Conservation (phyloP, 495 filamentous ascomycete species). For the Barbatosphaeria neglecta region DNA sequence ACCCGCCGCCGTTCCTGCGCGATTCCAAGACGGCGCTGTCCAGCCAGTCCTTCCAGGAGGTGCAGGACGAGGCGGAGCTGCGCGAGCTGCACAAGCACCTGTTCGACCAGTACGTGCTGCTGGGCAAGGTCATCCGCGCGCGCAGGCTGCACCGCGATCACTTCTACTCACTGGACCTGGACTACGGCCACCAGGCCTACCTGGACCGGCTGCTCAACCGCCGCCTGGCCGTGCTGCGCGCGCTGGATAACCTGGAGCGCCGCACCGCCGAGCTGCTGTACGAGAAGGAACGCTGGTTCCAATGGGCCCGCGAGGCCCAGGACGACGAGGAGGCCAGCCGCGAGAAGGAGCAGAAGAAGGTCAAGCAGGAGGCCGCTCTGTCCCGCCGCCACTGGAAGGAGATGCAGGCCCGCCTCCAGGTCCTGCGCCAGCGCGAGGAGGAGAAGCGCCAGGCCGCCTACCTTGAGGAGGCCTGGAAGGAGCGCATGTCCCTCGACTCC, state of each 20-base stretch:
- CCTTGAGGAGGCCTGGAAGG: slow-evolving; percentile 32
- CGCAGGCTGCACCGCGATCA: slow-evolving; percentile 42
- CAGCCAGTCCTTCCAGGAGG: slow-evolving; percentile 27
- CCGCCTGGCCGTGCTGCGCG: slow-evolving; percentile 25
- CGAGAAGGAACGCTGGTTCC: slow-evolving; percentile 36
- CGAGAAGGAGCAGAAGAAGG: slow-evolving; percentile 41
- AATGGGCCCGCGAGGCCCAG: slow-evolving; percentile 35
- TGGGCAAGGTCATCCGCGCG: slow-evolving; percentile 38
- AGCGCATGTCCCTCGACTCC: slow-evolving; percentile 15
- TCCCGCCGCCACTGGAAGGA: slow-evolving; percentile 36
- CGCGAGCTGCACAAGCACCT: slow-evolving; percentile 32
- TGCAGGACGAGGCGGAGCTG: slow-evolving; percentile 23
- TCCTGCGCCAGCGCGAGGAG: slow-evolving; percentile 27
- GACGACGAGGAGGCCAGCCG: slow-evolving; percentile 32
- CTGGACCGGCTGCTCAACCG: slow-evolving; percentile 33
- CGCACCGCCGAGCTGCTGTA: slow-evolving; percentile 35
- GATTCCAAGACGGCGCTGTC: slow-evolving; percentile 19
- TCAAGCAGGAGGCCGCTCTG: slow-evolving; percentile 38
- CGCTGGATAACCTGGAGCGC: slow-evolving; percentile 34
- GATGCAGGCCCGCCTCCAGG: slow-evolving; percentile 19
- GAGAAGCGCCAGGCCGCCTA: slow-evolving; percentile 29
- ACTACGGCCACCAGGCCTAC: slow-evolving; percentile 33
- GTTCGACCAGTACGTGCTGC: slow-evolving; percentile 28
- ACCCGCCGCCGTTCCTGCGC: slow-evolving; percentile 25
- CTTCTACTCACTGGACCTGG: slow-evolving; percentile 35